phyloP scores from a whole-genome alignment of 208 protist genomes.

The Trypanosoma lewisi region DNA sequence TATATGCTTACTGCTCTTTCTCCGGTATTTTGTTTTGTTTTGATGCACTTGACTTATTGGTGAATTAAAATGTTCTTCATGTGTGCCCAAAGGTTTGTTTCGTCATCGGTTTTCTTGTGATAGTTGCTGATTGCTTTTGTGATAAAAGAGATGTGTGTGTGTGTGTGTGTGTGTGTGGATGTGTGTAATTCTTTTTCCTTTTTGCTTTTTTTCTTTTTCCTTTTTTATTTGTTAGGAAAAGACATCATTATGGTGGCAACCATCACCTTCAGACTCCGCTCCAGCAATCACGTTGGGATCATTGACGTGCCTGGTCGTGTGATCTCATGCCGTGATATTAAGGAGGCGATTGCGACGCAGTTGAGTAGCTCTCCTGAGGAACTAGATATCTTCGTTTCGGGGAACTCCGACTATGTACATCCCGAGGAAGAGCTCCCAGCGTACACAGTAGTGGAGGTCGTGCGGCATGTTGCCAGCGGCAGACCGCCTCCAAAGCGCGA shows the following conservation, averaged over 20 bases:
- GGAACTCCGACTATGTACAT: slow-evolving; percentile 66
- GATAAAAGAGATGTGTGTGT: background rate
- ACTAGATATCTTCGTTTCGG: slow-evolving; percentile 72
- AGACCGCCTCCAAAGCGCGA: slow-evolving; percentile 25
- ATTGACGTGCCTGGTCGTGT: slow-evolving; percentile 71
- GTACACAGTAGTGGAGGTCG: slow-evolving; percentile 79
- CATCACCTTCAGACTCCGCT: slow-evolving; percentile 79
- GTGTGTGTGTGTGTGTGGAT: slow-evolving; percentile 8
- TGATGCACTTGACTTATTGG: too few species aligned
- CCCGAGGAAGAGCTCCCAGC: slow-evolving; percentile 74
- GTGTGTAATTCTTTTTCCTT: slow-evolving; percentile 1
- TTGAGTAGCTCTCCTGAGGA: slow-evolving; percentile 68
- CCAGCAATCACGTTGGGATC: slow-evolving; percentile 75
- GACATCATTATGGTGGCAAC: slow-evolving; percentile 42
- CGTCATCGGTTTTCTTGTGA: too few species aligned
- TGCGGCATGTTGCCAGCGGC: slow-evolving; percentile 51
- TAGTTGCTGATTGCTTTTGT: too few species aligned
- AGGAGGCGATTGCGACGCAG: slow-evolving; percentile 71
- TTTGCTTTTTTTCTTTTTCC: too few species aligned
- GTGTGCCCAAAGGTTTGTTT: too few species aligned
- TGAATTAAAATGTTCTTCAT: too few species aligned
- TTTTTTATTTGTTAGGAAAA: too few species aligned
- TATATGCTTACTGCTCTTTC: too few species aligned
- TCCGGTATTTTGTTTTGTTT: too few species aligned
- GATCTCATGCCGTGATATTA: slow-evolving; percentile 61